These are phyloP conservation scores for Lachancea cidri DNA, from an alignment of 805 yeast species.

Conservation along the genomic window DNA sequence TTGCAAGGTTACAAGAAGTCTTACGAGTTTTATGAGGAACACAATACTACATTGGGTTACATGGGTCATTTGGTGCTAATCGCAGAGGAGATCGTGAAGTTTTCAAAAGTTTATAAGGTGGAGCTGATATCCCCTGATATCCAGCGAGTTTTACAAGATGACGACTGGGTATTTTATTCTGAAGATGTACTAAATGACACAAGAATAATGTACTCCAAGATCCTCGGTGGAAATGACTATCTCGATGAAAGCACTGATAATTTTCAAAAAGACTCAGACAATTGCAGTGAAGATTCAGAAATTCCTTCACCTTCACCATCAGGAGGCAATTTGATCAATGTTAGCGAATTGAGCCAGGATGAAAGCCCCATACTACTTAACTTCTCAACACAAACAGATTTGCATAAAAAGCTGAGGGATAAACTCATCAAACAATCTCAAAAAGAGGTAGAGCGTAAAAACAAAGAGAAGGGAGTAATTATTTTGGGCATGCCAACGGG, in stretches of 20 bases:
- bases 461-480: constrained; percentile 30
- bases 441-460: constrained; percentile 25
- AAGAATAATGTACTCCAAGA: constrained; percentile 34
- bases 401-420: constrained; percentile 27
- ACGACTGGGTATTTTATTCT: constrained; percentile 26
- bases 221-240: constrained; percentile 33
- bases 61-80: constrained; percentile 96
- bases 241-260: constrained; percentile 19
- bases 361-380: constrained; percentile 2
- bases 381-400: constrained; percentile 26
- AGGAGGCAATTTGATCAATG: constrained; percentile 18
- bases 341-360: constrained; percentile 19
- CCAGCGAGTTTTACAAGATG: constrained; percentile 17
- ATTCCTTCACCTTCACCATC: neutral
- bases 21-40: constrained; percentile 52
- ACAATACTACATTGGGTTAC: constrained; percentile 75
- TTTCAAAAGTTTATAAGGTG: constrained; percentile 42
- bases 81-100: constrained; percentile 94
- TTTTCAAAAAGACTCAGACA: constrained; percentile 1
- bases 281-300: constrained; percentile 4
- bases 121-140: constrained; percentile 31
- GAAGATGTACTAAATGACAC: constrained; percentile 30
- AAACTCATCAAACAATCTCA: constrained; percentile 24
- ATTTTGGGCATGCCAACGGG: constrained; percentile 29
- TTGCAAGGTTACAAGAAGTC: constrained; percentile 58